A percentile compares a stretch with the other conserved stretches of the same genome.
Conservation (phyloP, 305 asterid genomes). For the Rubia tinctorum region DNA sequence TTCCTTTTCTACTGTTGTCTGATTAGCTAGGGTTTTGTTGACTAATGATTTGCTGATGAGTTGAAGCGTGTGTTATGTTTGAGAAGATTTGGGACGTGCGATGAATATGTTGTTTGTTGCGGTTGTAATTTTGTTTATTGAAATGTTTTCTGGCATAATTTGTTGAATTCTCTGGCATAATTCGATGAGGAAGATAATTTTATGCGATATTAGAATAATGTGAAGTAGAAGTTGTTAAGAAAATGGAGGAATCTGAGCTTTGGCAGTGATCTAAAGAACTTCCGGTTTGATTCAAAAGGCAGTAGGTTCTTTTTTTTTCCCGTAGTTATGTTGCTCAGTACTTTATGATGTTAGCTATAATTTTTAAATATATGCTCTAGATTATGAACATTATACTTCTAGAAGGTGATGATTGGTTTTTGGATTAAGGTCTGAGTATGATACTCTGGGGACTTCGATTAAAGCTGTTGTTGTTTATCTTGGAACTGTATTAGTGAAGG, state of each 20-base stretch:
- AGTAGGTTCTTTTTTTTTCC: neutral
- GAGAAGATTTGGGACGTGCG: neutral
- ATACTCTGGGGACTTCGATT: conserved; percentile 89
- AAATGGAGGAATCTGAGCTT: neutral
- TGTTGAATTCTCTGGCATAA: neutral
- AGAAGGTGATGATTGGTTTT: neutral
- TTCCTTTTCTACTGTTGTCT: neutral
- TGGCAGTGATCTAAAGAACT: neutral
- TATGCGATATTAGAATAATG: neutral
- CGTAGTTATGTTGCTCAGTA: neutral
- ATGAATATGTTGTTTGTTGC: neutral
- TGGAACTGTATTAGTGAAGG: conserved; percentile 83
- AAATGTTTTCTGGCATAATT: neutral
- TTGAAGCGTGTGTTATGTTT: neutral
- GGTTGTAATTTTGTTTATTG: neutral
- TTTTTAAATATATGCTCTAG: neutral
- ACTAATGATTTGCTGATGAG: conserved; percentile 1
- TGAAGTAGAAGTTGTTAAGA: neutral
- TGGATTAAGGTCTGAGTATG: conserved; percentile 83
- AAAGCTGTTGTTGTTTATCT: conserved; percentile 86
- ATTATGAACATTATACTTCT: neutral
- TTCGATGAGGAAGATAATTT: neutral
- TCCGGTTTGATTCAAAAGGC: neutral
- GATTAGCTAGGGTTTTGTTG: neutral
- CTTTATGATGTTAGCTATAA: neutral